Evolutionary conservation across 345 rosid genomes (phyloP).

Genomic region (Erucastrum elatum): DNA sequence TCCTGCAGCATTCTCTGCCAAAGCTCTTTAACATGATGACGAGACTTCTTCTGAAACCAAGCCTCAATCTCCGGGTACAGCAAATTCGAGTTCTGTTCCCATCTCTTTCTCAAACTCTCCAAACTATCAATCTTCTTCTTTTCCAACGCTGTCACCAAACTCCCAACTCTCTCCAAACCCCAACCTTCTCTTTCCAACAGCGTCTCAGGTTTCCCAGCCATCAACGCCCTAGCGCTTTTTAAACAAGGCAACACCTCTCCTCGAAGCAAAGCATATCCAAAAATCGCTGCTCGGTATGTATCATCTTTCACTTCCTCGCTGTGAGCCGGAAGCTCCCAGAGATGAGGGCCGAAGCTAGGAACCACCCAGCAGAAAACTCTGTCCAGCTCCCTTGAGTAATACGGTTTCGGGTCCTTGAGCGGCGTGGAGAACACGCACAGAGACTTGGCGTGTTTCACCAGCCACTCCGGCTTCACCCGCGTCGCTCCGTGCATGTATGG

Average conservation of each 20-base stretch:
- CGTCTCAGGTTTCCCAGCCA: conserved; percentile 58
- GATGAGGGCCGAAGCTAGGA: background rate
- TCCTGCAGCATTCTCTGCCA: background rate
- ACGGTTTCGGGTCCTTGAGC: background rate
- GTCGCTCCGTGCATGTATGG: background rate
- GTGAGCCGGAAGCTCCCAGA: background rate
- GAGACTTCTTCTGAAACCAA: background rate
- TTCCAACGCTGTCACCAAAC: background rate
- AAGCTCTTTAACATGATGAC: background rate
- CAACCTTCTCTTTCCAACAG: conserved; percentile 58
- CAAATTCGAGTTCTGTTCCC: background rate
- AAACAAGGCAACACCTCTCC: background rate
- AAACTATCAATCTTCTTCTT: background rate
- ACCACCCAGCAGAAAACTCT: background rate
- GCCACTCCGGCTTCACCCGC: background rate
- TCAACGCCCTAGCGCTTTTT: background rate
- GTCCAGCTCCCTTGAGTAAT: background rate
- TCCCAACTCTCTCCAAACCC: conserved; percentile 43
- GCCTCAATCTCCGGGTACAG: background rate
- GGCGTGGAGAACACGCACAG: background rate
- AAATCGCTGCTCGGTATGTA: background rate
- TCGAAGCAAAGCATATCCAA: background rate
- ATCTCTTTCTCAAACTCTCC: background rate
- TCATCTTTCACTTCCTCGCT: background rate
- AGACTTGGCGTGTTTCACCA: background rate